These are phyloP conservation scores for Ustilago xerochloae DNA, from an alignment of 1,284 basidiomycete species.

Conservation along the genomic window DNA sequence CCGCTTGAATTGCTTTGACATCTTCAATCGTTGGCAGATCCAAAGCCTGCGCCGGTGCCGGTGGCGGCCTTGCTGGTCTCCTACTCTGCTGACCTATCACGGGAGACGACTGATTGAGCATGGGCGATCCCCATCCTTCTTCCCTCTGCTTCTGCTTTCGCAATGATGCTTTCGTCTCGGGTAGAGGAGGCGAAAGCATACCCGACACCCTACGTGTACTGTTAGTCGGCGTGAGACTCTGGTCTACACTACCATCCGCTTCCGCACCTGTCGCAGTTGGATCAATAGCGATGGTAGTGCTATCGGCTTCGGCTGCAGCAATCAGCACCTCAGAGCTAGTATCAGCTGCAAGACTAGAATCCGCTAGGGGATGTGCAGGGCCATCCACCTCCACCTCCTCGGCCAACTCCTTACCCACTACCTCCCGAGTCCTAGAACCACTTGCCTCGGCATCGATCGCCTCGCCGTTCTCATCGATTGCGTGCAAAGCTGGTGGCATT, in stretches of 20 bases:
- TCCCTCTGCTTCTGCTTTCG: slow-evolving; percentile 59
- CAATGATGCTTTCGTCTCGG: slow-evolving; percentile 50
- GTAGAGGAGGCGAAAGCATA: slow-evolving; percentile 37
- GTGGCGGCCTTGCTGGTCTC: slow-evolving; percentile 34
- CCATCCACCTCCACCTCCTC: slow-evolving; percentile 31
- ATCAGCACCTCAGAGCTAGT: slow-evolving; percentile 33
- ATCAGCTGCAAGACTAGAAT: slow-evolving; percentile 27
- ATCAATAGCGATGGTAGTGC: not conserved
- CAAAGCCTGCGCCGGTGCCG: slow-evolving; percentile 53
- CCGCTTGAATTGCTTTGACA: slow-evolving; percentile 62
- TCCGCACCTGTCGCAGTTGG: not conserved
- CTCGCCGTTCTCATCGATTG: slow-evolving; percentile 49
- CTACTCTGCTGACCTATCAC: slow-evolving; percentile 8
- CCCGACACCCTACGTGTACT: slow-evolving; percentile 29
- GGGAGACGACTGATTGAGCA: slow-evolving; percentile 8
- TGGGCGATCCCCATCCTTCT: slow-evolving; percentile 41
- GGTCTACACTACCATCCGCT: slow-evolving; percentile 9
- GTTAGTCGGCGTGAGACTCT: slow-evolving; percentile 35
- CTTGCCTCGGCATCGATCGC: slow-evolving; percentile 42
- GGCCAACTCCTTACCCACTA: slow-evolving; percentile 23
- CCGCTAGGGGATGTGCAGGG: slow-evolving; percentile 41
- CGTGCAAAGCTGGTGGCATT: slow-evolving; percentile 19
- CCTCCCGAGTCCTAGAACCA: slow-evolving; percentile 9
- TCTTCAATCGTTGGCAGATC: slow-evolving; percentile 67
- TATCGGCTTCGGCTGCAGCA: slow-evolving; percentile 17